These are phyloP conservation scores for Trichoderma arundinaceum DNA, from an alignment of 2,329 filamentous ascomycete species.

Conservation along the genomic window DNA sequence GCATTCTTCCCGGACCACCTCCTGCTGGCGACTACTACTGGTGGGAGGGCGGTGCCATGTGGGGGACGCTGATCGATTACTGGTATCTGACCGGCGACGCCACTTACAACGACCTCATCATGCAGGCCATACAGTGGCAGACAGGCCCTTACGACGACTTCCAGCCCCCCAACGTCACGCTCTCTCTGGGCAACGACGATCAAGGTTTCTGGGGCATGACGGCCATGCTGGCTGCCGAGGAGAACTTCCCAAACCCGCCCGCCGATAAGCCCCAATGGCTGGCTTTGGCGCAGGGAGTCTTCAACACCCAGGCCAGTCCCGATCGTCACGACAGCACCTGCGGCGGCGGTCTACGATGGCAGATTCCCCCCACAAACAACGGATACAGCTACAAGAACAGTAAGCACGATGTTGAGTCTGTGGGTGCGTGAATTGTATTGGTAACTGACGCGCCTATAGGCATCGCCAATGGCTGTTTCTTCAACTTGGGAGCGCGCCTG, in stretches of 20 bases:
- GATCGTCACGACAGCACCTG: slow-evolving; percentile 63
- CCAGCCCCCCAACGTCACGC: slow-evolving; percentile 60
- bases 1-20: slow-evolving; percentile 56
- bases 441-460: not conserved
- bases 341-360: slow-evolving; percentile 73
- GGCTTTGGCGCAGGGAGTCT: slow-evolving; percentile 67
- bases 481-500: slow-evolving; percentile 71
- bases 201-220: slow-evolving; percentile 72
- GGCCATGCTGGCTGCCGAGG: slow-evolving; percentile 64
- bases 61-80: slow-evolving; percentile 68
- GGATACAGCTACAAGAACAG: slow-evolving; percentile 79
- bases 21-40: slow-evolving; percentile 62
- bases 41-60: slow-evolving; percentile 70
- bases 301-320: slow-evolving; percentile 59
- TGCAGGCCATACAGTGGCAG: slow-evolving; percentile 59
- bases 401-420: slow-evolving; percentile 34
- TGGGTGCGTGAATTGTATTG: not conserved
- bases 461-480: slow-evolving; percentile 66
- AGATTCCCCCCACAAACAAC: slow-evolving; percentile 74
- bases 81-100: slow-evolving; percentile 66
- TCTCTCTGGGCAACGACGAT: slow-evolving; percentile 66
- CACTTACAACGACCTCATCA: slow-evolving; percentile 61
- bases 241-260: slow-evolving; percentile 61
- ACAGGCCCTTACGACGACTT: slow-evolving; percentile 59
- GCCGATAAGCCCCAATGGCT: slow-evolving; percentile 58